Percentiles rank a stretch among this genome's conserved stretches.
phyloP scores from a whole-genome alignment of 306 rosid species.

The Styphnolobium japonicum region DNA sequence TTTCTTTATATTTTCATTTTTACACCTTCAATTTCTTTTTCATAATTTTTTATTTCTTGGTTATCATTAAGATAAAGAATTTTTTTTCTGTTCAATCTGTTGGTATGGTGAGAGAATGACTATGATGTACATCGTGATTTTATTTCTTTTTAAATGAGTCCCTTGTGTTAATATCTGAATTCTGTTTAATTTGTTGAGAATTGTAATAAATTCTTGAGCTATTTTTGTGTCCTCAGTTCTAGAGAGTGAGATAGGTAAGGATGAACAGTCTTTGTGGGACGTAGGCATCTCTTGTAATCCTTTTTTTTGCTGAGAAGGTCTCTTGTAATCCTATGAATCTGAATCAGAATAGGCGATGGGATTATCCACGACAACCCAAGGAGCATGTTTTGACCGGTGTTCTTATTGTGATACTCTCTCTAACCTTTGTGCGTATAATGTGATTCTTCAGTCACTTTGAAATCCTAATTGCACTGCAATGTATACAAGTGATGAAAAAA shows the following conservation, averaged over 20 bases:
- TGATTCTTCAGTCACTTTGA: too few species aligned
- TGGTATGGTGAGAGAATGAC: constrained; percentile 38
- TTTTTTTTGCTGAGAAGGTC: too few species aligned
- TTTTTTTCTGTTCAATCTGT: constrained; percentile 38
- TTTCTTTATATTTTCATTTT: background rate
- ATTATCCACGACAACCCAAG: background rate
- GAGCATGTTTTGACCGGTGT: too few species aligned
- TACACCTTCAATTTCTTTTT: constrained; percentile 29
- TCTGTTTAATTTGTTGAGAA: constrained; percentile 7
- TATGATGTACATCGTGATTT: constrained; percentile 48
- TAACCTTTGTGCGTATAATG: too few species aligned
- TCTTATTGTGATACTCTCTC: too few species aligned
- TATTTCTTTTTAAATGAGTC: constrained; percentile 17
- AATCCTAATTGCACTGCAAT: too few species aligned
- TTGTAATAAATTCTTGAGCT: constrained; percentile 15
- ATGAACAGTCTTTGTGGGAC: background rate
- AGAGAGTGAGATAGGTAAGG: background rate
- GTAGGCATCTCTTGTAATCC: background rate
- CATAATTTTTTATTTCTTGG: constrained; percentile 16
- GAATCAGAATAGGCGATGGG: background rate
- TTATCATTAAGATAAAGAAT: background rate
- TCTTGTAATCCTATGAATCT: background rate
- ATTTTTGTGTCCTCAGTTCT: background rate
- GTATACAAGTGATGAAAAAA: too few species aligned
- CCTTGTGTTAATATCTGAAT: constrained; percentile 39